Evolutionary conservation across 2,329 filamentous ascomycete genomes (phyloP).

Genomic region (Plectosphaerella plurivora): DNA sequence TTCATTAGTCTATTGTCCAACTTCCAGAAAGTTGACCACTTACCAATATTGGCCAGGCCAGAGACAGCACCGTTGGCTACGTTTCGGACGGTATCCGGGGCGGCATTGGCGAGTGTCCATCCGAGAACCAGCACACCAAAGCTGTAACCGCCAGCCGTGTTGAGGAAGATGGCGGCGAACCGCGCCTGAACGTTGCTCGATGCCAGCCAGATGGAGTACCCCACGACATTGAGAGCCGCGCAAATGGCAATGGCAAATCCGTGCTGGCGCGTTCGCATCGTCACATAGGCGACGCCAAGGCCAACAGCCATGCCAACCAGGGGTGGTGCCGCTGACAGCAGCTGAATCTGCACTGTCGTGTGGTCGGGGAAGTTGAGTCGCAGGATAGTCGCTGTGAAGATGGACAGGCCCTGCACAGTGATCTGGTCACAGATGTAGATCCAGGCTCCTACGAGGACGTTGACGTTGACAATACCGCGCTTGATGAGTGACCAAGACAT

Average conservation of each 20-base stretch:
- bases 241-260: conserved; percentile 17
- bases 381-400: conserved; percentile 64
- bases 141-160: conserved; percentile 19
- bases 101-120: conserved; percentile 21
- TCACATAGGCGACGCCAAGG: conserved; percentile 17
- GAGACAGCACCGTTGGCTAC: conserved; percentile 20
- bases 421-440: conserved; percentile 25
- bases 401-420: conserved; percentile 62
- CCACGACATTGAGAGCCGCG: conserved; percentile 15
- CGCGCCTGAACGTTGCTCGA: conserved; percentile 17
- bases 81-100: conserved; percentile 20
- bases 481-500: conserved; percentile 13
- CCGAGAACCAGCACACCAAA: conserved; percentile 17
- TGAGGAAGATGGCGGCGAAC: conserved; percentile 21
- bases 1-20: not conserved
- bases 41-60: conserved; percentile 19
- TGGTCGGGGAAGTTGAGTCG: conserved; percentile 21
- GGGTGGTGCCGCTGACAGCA: conserved; percentile 17
- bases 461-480: conserved; percentile 15
- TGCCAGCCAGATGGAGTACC: conserved; percentile 20
- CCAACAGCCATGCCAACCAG: conserved; percentile 17
- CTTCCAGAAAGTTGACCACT: not conserved
- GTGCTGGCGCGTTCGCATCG: conserved; percentile 19
- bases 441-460: conserved; percentile 20
- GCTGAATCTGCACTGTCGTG: conserved; percentile 17